Percentiles rank a stretch among this genome's conserved stretches.
phyloP scores from a whole-genome alignment of 1,284 basidiomycete genomes.

The Cutaneotrichosporon daszewskae region DNA sequence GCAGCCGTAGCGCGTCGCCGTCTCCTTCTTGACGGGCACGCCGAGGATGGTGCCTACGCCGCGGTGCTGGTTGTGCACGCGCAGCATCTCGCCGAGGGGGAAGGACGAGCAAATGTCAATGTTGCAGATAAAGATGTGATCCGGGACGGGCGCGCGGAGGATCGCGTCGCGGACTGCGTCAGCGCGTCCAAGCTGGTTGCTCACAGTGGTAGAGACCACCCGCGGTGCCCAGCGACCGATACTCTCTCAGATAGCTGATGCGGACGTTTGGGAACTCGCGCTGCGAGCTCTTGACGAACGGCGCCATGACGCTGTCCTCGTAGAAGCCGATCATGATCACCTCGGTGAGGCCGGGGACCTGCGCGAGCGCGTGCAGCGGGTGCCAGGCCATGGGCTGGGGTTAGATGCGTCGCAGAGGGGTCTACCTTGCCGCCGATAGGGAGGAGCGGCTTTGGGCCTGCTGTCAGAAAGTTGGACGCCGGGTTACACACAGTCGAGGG shows the following conservation, averaged over 20 bases:
- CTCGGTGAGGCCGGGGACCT: conserved; percentile 49
- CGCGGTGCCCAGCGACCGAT: conserved; percentile 51
- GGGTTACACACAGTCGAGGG: conserved; percentile 46
- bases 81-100: conserved; percentile 48
- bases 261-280: conserved; percentile 51
- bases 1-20: conserved; percentile 50
- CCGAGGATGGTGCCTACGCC: conserved; percentile 53
- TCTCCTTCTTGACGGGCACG: conserved; percentile 49
- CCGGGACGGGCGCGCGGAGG: conserved; percentile 46
- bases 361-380: conserved; percentile 50
- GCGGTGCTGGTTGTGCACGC: conserved; percentile 50
- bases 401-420: not conserved
- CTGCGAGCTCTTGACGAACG: conserved; percentile 50
- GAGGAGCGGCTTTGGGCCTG: conserved; percentile 50
- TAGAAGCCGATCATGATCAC: conserved; percentile 53
- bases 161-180: conserved; percentile 51
- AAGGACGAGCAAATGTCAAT: conserved; percentile 53
- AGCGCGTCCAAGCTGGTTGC: conserved; percentile 13
- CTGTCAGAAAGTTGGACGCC: conserved; percentile 2
- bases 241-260: conserved; percentile 53
- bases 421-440: conserved; percentile 49
- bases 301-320: conserved; percentile 50
- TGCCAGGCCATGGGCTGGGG: conserved; percentile 52
- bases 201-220: conserved; percentile 48
- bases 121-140: conserved; percentile 53